A percentile compares a stretch with the other conserved stretches of the same genome.
Evolutionary conservation across 2,329 filamentous ascomycete species (phyloP).

Genomic region (Diaporthe australafricana): DNA sequence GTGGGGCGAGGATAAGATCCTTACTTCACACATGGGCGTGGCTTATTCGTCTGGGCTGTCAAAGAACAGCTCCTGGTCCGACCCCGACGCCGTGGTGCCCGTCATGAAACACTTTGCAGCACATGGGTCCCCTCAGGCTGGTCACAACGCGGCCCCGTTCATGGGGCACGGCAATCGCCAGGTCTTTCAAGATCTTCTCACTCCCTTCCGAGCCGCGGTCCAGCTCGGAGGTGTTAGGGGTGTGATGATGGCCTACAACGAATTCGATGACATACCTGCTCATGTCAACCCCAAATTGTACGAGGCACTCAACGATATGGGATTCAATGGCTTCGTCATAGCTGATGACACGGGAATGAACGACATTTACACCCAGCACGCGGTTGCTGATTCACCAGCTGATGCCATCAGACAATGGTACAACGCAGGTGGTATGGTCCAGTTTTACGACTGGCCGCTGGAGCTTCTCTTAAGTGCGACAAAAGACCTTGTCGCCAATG

Average conservation of each 20-base stretch:
- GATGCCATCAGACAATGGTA: constrained; percentile 57
- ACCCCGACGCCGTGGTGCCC: constrained; percentile 55
- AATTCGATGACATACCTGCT: constrained; percentile 54
- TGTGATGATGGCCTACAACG: constrained; percentile 58
- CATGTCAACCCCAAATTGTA: constrained; percentile 54
- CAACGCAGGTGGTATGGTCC: constrained; percentile 57
- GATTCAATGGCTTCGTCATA: constrained; percentile 54
- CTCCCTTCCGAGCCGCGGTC: constrained; percentile 56
- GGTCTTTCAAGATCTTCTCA: constrained; percentile 54
- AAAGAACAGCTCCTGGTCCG: constrained; percentile 56
- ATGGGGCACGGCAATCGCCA: constrained; percentile 57
- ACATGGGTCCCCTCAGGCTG: constrained; percentile 55
- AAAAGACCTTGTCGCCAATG: constrained; percentile 49
- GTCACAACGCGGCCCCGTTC: constrained; percentile 56
- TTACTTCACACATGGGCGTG: constrained; percentile 58
- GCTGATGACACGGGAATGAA: constrained; percentile 55
- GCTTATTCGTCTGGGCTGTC: constrained; percentile 56
- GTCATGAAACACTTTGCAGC: constrained; percentile 60
- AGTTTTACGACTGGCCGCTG: constrained; percentile 58
- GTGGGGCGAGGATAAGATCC: constrained; percentile 59
- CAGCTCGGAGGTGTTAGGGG: constrained; percentile 55
- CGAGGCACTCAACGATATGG: constrained; percentile 51
- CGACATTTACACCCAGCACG: constrained; percentile 49
- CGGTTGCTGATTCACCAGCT: constrained; percentile 51
- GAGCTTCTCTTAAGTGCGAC: constrained; percentile 52